These are phyloP conservation scores for Serendipita sp. DNA, from an alignment of 768 basidiomycete genomes.

Conservation along the genomic window DNA sequence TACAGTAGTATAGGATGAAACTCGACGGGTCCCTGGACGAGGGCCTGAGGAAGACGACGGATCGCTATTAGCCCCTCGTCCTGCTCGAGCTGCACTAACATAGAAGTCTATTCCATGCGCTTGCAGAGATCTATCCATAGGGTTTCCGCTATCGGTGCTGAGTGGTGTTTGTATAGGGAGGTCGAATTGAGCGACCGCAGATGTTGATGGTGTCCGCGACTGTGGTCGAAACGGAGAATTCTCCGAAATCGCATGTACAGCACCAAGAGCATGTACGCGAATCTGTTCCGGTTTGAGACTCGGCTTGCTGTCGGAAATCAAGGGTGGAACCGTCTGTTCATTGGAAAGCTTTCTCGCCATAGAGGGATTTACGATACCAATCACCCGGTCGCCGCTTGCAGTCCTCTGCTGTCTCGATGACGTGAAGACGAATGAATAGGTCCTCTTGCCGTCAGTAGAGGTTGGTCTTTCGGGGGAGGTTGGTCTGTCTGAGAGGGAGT, in stretches of 20 bases:
- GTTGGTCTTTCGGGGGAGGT: background rate
- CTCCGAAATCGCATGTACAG: constrained; percentile 1
- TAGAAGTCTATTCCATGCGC: background rate
- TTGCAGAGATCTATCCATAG: background rate
- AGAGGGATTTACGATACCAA: background rate
- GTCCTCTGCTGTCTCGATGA: background rate
- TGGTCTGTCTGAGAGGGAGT: too few species aligned
- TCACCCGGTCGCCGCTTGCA: background rate
- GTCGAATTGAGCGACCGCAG: background rate
- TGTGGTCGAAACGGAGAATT: background rate
- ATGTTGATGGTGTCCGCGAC: too few species aligned
- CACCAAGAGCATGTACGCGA: background rate
- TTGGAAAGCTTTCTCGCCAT: background rate
- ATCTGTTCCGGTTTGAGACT: background rate
- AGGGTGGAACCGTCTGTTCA: background rate
- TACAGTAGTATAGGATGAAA: background rate
- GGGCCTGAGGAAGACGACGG: background rate
- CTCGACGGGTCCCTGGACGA: background rate
- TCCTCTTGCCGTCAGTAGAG: background rate
- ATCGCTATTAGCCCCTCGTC: background rate
- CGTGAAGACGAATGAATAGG: constrained; percentile 6
- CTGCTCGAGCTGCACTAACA: background rate
- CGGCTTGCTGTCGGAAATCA: background rate
- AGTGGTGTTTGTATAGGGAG: background rate
- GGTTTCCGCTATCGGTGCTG: background rate